Conservation (phyloP, 352 stramenopile species). For the Thraustochytrium striatum region DNA sequence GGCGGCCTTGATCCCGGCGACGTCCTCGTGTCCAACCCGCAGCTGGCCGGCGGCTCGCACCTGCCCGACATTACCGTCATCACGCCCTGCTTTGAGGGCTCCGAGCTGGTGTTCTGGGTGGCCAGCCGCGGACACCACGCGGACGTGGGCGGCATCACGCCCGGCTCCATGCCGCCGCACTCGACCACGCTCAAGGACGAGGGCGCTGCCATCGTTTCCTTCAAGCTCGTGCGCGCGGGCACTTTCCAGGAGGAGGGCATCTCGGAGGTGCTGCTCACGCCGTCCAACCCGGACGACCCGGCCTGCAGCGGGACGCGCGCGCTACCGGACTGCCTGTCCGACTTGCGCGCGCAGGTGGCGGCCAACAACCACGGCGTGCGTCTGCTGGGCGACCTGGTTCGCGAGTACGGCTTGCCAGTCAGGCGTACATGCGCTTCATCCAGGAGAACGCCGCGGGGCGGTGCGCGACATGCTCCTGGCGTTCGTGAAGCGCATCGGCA, state of each 20-base stretch:
- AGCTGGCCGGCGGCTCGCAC: conserved; percentile 91
- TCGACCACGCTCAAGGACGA: conserved; percentile 92
- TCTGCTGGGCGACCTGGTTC: conserved; percentile 87
- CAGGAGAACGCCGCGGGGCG: conserved; percentile 87
- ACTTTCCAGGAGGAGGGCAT: conserved; percentile 95
- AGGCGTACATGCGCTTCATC: conserved; percentile 98
- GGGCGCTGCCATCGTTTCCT: conserved; percentile 96
- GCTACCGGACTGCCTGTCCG: conserved; percentile 93
- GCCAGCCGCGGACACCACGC: conserved; percentile 94
- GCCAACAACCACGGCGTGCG: conserved; percentile 93
- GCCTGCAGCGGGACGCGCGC: conserved; percentile 89
- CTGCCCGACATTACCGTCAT: conserved; percentile 99
- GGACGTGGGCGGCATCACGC: conserved; percentile 95
- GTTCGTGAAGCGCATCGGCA: conserved; percentile 16
- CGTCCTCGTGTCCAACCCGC: conserved; percentile 96
- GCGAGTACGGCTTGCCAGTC: conserved; percentile 89
- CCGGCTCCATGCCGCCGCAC: conserved; percentile 87
- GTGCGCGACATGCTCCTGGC: conserved; percentile 91
- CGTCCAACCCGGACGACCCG: conserved; percentile 70
- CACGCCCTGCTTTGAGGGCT: conserved; percentile 93
- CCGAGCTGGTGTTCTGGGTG: conserved; percentile 92
- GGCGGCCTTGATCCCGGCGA: conserved; percentile 89
- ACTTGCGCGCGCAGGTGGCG: conserved; percentile 94
- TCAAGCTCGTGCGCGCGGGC: conserved; percentile 92
- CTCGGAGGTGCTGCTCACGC: conserved; percentile 86